Evolutionary conservation across 23 red algal genomes (phyloP), one percentile per base, ranked within the genome.

Genomic region (Cyanidiococcus yangmingshanensis): DNA sequence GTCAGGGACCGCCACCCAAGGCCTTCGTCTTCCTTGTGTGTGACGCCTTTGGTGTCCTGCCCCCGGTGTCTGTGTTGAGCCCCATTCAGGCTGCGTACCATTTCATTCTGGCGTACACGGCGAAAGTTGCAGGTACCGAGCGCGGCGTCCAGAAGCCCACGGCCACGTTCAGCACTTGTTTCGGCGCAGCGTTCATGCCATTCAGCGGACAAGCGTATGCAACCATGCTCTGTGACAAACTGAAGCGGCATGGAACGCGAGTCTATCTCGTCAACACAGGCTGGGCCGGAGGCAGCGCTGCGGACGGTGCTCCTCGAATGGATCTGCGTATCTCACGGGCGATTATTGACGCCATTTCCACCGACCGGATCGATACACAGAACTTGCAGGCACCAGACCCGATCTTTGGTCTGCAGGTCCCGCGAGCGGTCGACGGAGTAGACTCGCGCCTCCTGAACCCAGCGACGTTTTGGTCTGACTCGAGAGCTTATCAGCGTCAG

Each of bases 221-320:
- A 30, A 39, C 80, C 25, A 29, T 87, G 1, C 68, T 87, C 40
- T 30, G 37, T 26, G 77, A 87, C 1, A 87, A 80, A 41, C 59
- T 87, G 68, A 27, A 54, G 31, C 37, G 25, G 32, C 51, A 87
- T 37, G 37, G 50, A 25, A 75, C 77, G 24, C 33, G 58, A 21
- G 85, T 87, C 33, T 87, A 67, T 36, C 78, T 87, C 26, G 54
- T 87, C 57, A 87, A 87, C 59, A 87, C 85, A 40, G 85, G 85
- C 0, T 87, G 85, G 85, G 67, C 85, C 0, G 85, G 85, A 67
- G 85, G 85, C 30, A 16, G 50, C 12, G 63, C 63, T 71, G 40
- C 68, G 34, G 78, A 58, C 16, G 85, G 79, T 32, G 85, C 75
- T 0, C 76, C 37, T 0, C 85, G 85, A 17, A 74, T 87, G 35